Conservation (phyloP, 441 rosid genomes). For the Jatropha multifida region DNA sequence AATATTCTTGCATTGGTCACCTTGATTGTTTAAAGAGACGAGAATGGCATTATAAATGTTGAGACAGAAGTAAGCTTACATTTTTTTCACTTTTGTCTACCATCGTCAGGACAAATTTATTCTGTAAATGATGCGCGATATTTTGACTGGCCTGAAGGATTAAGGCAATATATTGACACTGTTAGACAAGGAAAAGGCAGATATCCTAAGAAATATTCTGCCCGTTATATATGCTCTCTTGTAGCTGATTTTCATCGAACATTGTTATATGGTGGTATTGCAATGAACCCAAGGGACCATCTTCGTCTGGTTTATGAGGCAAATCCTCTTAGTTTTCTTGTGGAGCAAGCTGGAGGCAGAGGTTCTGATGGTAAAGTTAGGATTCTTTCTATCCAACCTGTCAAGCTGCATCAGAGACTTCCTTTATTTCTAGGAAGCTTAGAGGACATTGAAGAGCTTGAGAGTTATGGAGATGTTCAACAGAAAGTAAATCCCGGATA, state of each 20-base stretch:
- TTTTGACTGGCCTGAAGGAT: slow-evolving; percentile 93
- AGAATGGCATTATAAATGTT: neutral
- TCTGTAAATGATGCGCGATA: slow-evolving; percentile 93
- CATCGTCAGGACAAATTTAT: slow-evolving; percentile 79
- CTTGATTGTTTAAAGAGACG: neutral
- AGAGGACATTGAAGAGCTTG: slow-evolving; percentile 77
- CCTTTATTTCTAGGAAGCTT: slow-evolving; percentile 83
- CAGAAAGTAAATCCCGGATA: slow-evolving; percentile 96
- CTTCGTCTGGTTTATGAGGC: slow-evolving; percentile 91
- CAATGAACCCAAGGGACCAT: slow-evolving; percentile 96
- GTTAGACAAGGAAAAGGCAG: slow-evolving; percentile 87
- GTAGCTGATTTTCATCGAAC: slow-evolving; percentile 96
- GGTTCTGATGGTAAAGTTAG: slow-evolving; percentile 77
- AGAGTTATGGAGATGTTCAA: slow-evolving; percentile 81
- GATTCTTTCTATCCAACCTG: slow-evolving; percentile 82
- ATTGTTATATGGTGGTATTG: slow-evolving; percentile 79
- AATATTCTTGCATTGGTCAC: neutral
- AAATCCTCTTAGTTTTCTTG: slow-evolving; percentile 88
- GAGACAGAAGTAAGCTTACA: neutral
- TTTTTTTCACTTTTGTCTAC: slow-evolving; percentile 16
- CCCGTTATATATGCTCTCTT: slow-evolving; percentile 86
- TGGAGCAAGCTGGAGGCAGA: slow-evolving; percentile 85
- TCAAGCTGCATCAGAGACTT: slow-evolving; percentile 83
- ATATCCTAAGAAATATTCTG: slow-evolving; percentile 87
- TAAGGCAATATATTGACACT: slow-evolving; percentile 76